A percentile compares a stretch with the other conserved stretches of the same genome.
phyloP scores from a whole-genome alignment of 805 yeast species.

The Trichomonascus vanleenenianus region DNA sequence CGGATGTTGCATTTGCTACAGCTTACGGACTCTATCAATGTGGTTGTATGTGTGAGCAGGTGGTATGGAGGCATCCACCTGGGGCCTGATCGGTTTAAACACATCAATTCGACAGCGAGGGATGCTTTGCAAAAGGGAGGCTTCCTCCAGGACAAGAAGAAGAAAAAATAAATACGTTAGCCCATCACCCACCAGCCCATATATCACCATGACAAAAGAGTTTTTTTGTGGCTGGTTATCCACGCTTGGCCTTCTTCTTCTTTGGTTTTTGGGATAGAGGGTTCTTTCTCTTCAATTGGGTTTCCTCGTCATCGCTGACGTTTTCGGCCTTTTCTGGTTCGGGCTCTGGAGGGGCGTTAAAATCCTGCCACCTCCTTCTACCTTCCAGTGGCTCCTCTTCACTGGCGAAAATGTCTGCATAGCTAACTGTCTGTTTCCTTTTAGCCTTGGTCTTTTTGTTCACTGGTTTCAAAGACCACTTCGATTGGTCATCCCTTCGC shows the following conservation, averaged over 20 bases:
- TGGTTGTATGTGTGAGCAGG: slow-evolving; percentile 76
- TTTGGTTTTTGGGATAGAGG: slow-evolving; percentile 1
- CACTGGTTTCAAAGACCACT: slow-evolving; percentile 14
- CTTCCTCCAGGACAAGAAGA: slow-evolving; percentile 32
- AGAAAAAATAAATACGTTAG: slow-evolving; percentile 16
- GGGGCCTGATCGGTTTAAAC: slow-evolving; percentile 88
- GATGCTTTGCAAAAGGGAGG: slow-evolving; percentile 70
- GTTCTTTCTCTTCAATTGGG: neutral
- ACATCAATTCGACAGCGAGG: slow-evolving; percentile 81
- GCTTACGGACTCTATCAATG: slow-evolving; percentile 63
- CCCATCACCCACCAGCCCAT: slow-evolving; percentile 1
- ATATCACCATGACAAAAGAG: too few relatives aligned
- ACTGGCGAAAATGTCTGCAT: slow-evolving; percentile 7
- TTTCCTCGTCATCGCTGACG: neutral
- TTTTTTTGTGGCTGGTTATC: neutral
- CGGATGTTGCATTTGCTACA: slow-evolving; percentile 71
- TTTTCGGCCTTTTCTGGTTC: neutral
- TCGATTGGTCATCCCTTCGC: slow-evolving; percentile 20
- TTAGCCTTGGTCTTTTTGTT: slow-evolving; percentile 1
- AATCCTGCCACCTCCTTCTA: slow-evolving; percentile 20
- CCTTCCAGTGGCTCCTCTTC: slow-evolving; percentile 15
- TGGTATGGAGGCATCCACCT: slow-evolving; percentile 92
- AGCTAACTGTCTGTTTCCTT: slow-evolving; percentile 5
- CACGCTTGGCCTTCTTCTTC: slow-evolving; percentile 1
- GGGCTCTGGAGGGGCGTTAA: slow-evolving; percentile 2